A percentile compares a stretch with the other conserved stretches of the same genome.
Conservation (phyloP, 305 asterid species). For the Euphrasia arctica region DNA sequence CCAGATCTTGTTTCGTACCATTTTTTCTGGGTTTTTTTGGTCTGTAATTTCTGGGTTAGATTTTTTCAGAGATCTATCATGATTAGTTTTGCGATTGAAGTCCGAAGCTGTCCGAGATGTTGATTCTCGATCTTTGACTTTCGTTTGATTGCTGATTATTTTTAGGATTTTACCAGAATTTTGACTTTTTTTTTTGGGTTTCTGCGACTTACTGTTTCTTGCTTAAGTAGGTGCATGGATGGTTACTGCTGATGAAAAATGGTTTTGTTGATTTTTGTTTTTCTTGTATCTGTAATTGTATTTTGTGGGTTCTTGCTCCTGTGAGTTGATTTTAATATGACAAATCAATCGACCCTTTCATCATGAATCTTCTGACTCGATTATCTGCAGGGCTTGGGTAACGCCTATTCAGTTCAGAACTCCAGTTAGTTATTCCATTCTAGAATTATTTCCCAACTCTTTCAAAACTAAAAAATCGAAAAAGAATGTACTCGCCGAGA, state of each 20-base stretch:
- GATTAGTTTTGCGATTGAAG: slow-evolving; percentile 28
- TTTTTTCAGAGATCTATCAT: slow-evolving; percentile 46
- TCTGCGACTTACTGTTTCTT: no score
- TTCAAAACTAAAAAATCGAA: neutral
- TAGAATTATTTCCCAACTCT: neutral
- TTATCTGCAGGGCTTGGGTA: slow-evolving; percentile 68
- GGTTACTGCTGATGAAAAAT: no score
- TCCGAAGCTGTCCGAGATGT: slow-evolving; percentile 22
- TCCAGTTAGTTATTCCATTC: slow-evolving; percentile 14
- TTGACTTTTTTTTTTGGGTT: slow-evolving; percentile 1
- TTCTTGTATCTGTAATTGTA: neutral
- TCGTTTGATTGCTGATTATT: slow-evolving; percentile 7
- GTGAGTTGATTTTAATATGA: neutral
- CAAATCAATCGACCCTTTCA: no score
- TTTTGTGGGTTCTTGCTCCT: no score
- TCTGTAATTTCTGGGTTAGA: slow-evolving; percentile 22
- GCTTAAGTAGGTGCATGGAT: no score
- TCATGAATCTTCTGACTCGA: neutral
- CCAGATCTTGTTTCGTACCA: slow-evolving; percentile 36
- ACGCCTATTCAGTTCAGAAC: slow-evolving; percentile 22
- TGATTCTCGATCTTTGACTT: neutral
- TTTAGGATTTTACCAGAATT: slow-evolving; percentile 25
- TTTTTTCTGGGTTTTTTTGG: neutral
- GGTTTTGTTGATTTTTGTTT: neutral
- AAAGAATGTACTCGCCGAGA: slow-evolving; percentile 64